phyloP scores from a whole-genome alignment of 2,329 filamentous ascomycete species.

The Penicillium sp. region DNA sequence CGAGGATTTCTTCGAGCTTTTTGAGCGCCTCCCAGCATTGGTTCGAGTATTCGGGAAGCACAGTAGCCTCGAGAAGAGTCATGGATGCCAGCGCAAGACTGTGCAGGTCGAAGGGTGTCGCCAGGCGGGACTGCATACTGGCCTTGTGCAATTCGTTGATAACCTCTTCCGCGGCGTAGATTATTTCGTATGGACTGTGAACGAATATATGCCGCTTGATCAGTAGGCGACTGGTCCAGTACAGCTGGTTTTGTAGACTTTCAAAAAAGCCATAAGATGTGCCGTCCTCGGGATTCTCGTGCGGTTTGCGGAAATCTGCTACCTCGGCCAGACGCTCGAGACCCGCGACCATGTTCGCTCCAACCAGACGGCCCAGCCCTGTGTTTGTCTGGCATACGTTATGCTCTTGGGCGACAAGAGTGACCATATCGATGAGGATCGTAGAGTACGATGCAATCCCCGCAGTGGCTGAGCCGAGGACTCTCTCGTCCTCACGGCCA shows the following conservation, averaged over 20 bases:
- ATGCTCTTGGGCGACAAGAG: slow-evolving; percentile 28
- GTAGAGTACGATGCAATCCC: slow-evolving; percentile 35
- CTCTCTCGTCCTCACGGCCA: slow-evolving; percentile 32
- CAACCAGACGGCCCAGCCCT: slow-evolving; percentile 30
- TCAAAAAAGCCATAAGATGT: no score
- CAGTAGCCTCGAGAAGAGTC: slow-evolving; percentile 37
- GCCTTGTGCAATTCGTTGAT: slow-evolving; percentile 35
- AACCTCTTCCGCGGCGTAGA: slow-evolving; percentile 34
- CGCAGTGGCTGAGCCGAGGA: slow-evolving; percentile 28
- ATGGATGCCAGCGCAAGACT: slow-evolving; percentile 36
- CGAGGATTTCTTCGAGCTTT: slow-evolving; percentile 44
- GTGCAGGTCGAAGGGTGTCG: slow-evolving; percentile 37
- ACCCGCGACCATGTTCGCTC: slow-evolving; percentile 29
- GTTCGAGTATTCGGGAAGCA: slow-evolving; percentile 31
- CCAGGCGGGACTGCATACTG: slow-evolving; percentile 22
- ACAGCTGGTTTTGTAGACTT: slow-evolving; percentile 34
- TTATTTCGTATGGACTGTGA: slow-evolving; percentile 36
- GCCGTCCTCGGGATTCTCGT: no score
- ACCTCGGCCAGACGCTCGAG: slow-evolving; percentile 33
- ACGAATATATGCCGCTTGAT: slow-evolving; percentile 38
- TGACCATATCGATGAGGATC: slow-evolving; percentile 30
- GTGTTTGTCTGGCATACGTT: slow-evolving; percentile 32
- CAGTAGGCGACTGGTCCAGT: slow-evolving; percentile 36
- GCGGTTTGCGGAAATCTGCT: slow-evolving; percentile 23
- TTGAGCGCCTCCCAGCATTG: slow-evolving; percentile 40